Evolutionary conservation across 2,329 filamentous ascomycete genomes (phyloP).

Genomic region (Colletotrichum sojae): DNA sequence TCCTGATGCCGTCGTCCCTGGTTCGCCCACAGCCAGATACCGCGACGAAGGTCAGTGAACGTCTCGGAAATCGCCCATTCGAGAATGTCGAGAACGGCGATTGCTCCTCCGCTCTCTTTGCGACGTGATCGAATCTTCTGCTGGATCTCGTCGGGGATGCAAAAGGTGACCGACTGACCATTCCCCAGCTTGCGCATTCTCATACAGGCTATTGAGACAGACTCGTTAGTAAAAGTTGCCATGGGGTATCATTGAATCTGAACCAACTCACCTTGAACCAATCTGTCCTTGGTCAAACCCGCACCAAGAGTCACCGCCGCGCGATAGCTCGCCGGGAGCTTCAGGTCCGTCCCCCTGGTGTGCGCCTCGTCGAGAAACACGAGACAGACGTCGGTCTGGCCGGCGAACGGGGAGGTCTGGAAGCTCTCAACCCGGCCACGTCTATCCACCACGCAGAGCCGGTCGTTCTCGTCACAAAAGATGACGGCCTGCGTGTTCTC

Average conservation of each 20-base stretch:
- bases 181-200: constrained; percentile 78
- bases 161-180: constrained; percentile 76
- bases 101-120: constrained; percentile 40
- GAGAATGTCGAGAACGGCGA: constrained; percentile 69
- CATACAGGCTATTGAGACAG: constrained; percentile 74
- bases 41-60: constrained; percentile 61
- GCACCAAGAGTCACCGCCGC: constrained; percentile 79
- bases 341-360: constrained; percentile 78
- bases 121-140: constrained; percentile 59
- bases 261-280: constrained; percentile 73
- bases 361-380: constrained; percentile 81
- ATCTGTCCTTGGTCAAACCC: constrained; percentile 75
- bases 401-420: constrained; percentile 69
- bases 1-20: constrained; percentile 68
- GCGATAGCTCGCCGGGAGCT: constrained; percentile 69
- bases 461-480: constrained; percentile 70
- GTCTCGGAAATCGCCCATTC: constrained; percentile 73
- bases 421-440: constrained; percentile 63
- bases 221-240: constrained; percentile 13
- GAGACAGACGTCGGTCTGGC: constrained; percentile 70
- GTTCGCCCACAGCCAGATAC: constrained; percentile 71
- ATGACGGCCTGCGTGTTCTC: constrained; percentile 61
- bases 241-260: not conserved
- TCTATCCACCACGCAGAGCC: constrained; percentile 67
- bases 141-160: constrained; percentile 71